Evolutionary conservation across 345 rosid species (phyloP).

Genomic region (Sisymbrium irio): DNA sequence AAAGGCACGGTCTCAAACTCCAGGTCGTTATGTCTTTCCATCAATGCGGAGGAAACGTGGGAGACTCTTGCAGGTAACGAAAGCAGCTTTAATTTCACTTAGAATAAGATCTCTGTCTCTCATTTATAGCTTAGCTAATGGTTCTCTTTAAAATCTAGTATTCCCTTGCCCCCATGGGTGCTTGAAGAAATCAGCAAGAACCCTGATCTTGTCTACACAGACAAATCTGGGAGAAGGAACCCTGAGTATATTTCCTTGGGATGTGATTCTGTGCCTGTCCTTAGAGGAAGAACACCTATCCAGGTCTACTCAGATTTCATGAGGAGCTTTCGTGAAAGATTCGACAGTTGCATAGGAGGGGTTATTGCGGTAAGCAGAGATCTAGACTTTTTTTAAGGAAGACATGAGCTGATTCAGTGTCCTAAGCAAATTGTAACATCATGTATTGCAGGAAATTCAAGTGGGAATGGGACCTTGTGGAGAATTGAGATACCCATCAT

Average conservation of each 20-base stretch:
- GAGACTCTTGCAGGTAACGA: conserved; percentile 94
- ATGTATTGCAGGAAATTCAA: conserved; percentile 77
- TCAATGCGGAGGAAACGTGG: conserved; percentile 99
- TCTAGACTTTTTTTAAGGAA: neutral
- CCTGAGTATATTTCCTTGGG: conserved; percentile 93
- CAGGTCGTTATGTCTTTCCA: conserved; percentile 98
- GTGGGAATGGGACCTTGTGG: conserved; percentile 99
- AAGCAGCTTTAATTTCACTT: conserved; percentile 15
- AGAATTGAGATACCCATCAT: conserved; percentile 86
- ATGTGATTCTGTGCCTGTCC: conserved; percentile 73
- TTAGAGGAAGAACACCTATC: conserved; percentile 89
- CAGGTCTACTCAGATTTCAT: conserved; percentile 90
- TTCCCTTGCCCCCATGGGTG: conserved; percentile 96
- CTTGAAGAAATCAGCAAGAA: conserved; percentile 89
- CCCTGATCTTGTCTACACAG: conserved; percentile 90
- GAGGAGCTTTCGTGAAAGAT: conserved; percentile 87
- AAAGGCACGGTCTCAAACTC: conserved; percentile 78
- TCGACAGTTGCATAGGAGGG: conserved; percentile 61
- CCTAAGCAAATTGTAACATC: conserved; percentile 6
- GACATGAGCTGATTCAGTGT: neutral
- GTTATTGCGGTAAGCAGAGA: conserved; percentile 67
- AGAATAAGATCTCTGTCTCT: neutral
- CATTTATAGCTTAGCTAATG: conserved; percentile 18
- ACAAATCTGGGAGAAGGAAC: conserved; percentile 85
- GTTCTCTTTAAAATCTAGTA: conserved; percentile 42